These are phyloP conservation scores for Debaryomyces coudertii DNA, from an alignment of 1,139 yeast species.

Conservation along the genomic window DNA sequence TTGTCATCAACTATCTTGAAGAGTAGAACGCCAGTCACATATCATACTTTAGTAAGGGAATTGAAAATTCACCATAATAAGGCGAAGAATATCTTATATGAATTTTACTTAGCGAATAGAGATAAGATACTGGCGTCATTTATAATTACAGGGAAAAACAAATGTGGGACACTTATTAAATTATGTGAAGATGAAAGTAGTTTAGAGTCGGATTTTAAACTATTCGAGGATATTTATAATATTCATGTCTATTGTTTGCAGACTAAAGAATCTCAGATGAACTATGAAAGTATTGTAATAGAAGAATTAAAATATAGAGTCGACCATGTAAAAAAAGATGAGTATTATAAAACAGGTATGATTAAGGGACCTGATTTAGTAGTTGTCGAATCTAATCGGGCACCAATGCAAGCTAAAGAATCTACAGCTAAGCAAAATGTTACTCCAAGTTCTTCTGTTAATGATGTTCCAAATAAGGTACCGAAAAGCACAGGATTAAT, in stretches of 20 bases:
- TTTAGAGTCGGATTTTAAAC: conserved; percentile 20
- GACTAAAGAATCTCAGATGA: conserved; percentile 20
- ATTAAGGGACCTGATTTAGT: conserved; percentile 38
- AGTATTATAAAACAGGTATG: conserved; percentile 34
- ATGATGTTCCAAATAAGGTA: conserved; percentile 12
- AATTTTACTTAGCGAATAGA: conserved; percentile 36
- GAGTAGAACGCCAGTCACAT: conserved; percentile 32
- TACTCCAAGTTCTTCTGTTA: not conserved
- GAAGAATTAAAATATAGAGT: conserved; percentile 31
- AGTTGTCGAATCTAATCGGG: conserved; percentile 8
- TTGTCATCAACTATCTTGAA: conserved; percentile 31
- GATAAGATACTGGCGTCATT: conserved; percentile 37
- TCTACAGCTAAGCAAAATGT: conserved; percentile 2
- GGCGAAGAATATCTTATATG: conserved; percentile 35
- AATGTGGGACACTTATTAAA: conserved; percentile 23
- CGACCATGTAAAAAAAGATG: conserved; percentile 21
- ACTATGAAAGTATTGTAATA: conserved; percentile 31
- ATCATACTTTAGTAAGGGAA: conserved; percentile 32
- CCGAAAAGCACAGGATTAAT: conserved; percentile 23
- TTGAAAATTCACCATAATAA: conserved; percentile 30
- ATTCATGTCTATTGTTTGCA: conserved; percentile 39
- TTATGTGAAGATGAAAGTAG: conserved; percentile 24
- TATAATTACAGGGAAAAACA: conserved; percentile 33
- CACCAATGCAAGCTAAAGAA: not conserved
- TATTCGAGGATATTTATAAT: conserved; percentile 25